Evolutionary conservation across 345 rosid species (phyloP).

Genomic region (Laguncularia racemosa): DNA sequence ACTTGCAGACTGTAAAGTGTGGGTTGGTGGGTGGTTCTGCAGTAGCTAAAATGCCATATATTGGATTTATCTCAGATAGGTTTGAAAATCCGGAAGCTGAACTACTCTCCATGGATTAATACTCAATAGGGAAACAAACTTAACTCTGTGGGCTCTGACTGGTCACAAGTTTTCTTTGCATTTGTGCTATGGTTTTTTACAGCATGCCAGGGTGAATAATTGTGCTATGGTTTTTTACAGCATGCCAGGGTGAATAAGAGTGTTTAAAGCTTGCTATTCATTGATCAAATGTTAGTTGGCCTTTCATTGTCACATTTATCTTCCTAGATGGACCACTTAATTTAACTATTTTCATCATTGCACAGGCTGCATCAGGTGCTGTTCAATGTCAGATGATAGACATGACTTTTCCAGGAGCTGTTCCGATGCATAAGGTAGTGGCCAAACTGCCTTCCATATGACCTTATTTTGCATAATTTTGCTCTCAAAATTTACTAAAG

Average conservation of each 20-base stretch:
- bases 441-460: neutral
- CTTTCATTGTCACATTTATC: neutral
- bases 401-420: conserved; percentile 91
- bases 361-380: conserved; percentile 96
- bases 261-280: no score
- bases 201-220: neutral
- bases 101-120: no score
- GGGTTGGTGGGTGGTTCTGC: no score
- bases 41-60: no score
- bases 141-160: no score
- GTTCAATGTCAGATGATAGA: conserved; percentile 98
- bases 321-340: neutral
- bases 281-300: neutral
- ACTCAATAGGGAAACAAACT: no score
- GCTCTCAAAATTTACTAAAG: neutral
- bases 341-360: conserved; percentile 1
- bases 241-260: no score
- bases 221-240: neutral
- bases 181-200: neutral
- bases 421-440: conserved; percentile 93
- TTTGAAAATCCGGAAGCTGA: no score
- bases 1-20: no score
- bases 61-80: no score
- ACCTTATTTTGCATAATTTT: neutral
- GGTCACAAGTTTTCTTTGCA: no score